Base-by-base conservation (phyloP, 495 filamentous ascomycete species). In the Penicillium roqueforti region DNA sequence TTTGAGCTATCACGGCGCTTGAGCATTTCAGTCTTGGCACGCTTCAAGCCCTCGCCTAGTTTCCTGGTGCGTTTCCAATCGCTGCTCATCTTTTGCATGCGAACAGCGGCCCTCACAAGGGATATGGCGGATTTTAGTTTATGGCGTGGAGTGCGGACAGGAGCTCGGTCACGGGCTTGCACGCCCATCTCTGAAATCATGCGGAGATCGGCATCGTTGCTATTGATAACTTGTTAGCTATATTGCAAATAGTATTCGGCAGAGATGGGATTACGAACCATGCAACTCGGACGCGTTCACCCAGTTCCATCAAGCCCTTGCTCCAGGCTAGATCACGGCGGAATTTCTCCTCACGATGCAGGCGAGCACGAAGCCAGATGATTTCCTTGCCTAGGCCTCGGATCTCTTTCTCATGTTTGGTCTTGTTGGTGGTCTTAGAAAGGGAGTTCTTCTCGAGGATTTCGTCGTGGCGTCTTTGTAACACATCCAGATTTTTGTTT, bases 181-280 rank as follows among this genome's bases (percentile, higher is more conserved):
- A 88, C 80, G 45, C 87, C 85, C 79, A 96, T 95, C 53, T 86
- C 80, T 53, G 83, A 78, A 51, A 97, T 83, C 67, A 96, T 86
- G 37, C 83, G 80, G 29, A 98, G 82, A 65, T 97, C 89, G 57
- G 87, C 89, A 70, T 92, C 86, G 77, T 97, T 98, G 69, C 92
- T 97, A 63, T 72, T 31, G 16, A 47, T 14, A 13, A 34, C 46
- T 65, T 36, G 51, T 58, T 60, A 65, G 53, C 41, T 36, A 22
- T 47, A 9, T 56, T 32, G 39, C 31, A 44, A 36, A 55, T 37
- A 55, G 16, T 38, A 53, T 34, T 43, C 36, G 43, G 45, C 38
- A 47, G 54, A 48, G 62, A 57, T 56, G 41, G 38, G 46, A 10
- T 28, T 28, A 85, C 89, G 61, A 84, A 97, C 93, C 92, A 98